phyloP scores from a whole-genome alignment of 441 rosid species.

The Breynia disticha region DNA sequence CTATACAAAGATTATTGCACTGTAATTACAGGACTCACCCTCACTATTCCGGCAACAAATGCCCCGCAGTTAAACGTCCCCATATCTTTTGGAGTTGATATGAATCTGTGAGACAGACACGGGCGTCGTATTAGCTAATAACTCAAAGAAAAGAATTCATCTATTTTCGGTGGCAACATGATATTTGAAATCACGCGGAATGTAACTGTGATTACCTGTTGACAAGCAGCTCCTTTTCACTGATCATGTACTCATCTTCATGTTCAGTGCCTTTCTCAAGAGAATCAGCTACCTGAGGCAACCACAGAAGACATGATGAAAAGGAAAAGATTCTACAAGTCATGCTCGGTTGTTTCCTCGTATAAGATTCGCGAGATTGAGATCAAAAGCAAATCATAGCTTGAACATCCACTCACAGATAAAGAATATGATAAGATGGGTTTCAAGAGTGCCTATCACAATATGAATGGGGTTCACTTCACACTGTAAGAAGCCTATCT shows the following conservation, averaged over 20 bases:
- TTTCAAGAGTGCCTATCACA: too few relatives aligned
- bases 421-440: too few relatives aligned
- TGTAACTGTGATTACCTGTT: constrained; percentile 43
- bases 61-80: constrained; percentile 96
- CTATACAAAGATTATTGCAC: constrained; percentile 5
- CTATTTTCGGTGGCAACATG: constrained; percentile 5
- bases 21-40: constrained; percentile 34
- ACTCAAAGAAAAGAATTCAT: constrained; percentile 2
- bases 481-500: too few relatives aligned
- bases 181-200: constrained; percentile 5
- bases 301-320: constrained; percentile 4
- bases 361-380: too few relatives aligned
- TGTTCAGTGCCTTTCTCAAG: constrained; percentile 99
- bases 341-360: too few relatives aligned
- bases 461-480: too few relatives aligned
- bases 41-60: constrained; percentile 93
- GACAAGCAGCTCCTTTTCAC: constrained; percentile 94
- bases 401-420: too few relatives aligned
- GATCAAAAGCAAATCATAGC: too few relatives aligned
- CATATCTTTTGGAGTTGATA: constrained; percentile 96
- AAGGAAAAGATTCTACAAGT: too few relatives aligned
- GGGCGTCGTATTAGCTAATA: constrained; percentile 10
- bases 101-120: constrained; percentile 42
- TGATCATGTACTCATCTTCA: constrained; percentile 98
- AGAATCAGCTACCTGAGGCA: constrained; percentile 81